Conservation (phyloP, 441 rosid species). For the Croton laevigatus region DNA sequence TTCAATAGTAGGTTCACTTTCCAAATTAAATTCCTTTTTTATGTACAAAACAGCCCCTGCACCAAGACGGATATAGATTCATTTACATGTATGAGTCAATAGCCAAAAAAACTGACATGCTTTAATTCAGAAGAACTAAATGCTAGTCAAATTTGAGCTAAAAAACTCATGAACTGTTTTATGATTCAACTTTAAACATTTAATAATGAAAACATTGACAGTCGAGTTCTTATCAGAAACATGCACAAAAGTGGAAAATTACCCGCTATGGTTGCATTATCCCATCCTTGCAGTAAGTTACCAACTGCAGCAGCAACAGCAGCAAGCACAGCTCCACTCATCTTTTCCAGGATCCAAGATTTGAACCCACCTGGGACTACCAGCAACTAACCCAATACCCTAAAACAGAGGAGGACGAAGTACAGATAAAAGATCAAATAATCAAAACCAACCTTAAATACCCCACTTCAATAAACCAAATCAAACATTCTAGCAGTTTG, state of each 20-base stretch:
- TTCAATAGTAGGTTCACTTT: constrained; percentile 60
- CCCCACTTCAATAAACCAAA: constrained; percentile 23
- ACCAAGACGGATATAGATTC: constrained; percentile 1
- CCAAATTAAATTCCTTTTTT: constrained; percentile 61
- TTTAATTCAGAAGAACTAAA: constrained; percentile 5
- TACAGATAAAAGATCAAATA: constrained; percentile 27
- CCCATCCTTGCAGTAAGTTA: constrained; percentile 98
- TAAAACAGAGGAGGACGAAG: constrained; percentile 19
- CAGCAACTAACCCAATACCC: constrained; percentile 29
- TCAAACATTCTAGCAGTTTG: constrained; percentile 13
- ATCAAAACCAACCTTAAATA: constrained; percentile 4
- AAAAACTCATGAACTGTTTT: background rate
- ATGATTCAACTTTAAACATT: background rate
- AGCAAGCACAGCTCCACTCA: constrained; percentile 91
- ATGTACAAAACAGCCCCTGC: constrained; percentile 60
- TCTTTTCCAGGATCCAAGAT: constrained; percentile 33
- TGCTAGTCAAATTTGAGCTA: constrained; percentile 7
- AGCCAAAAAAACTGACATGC: background rate
- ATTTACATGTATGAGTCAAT: constrained; percentile 9
- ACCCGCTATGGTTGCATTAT: constrained; percentile 98
- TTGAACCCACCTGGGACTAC: constrained; percentile 20
- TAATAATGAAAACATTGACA: background rate
- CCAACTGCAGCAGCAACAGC: constrained; percentile 95
- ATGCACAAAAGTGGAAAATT: constrained; percentile 15
- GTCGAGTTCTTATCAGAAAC: background rate